Evolutionary conservation across 148 eudicot species (phyloP).

Genomic region (Vaccinium corymbosum): DNA sequence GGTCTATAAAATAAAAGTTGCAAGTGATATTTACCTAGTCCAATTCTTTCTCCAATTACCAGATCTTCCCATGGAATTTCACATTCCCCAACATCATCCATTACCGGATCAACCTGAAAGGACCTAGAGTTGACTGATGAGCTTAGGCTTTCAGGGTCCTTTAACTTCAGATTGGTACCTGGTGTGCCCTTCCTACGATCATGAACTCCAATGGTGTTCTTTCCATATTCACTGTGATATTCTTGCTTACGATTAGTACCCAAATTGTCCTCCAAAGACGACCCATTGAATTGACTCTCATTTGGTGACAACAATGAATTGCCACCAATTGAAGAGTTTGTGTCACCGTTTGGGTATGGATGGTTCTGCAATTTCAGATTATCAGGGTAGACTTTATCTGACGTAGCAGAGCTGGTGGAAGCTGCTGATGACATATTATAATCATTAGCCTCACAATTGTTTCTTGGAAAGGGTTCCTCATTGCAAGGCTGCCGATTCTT

Average conservation of each 20-base stretch:
- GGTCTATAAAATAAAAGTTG: constrained; percentile 6
- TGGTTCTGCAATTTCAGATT: constrained; percentile 27
- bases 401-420: constrained; percentile 35
- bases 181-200: constrained; percentile 33
- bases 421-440: constrained; percentile 41
- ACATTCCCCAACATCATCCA: constrained; percentile 95
- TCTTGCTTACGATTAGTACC: constrained; percentile 21
- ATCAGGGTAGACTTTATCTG: constrained; percentile 35
- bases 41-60: constrained; percentile 91
- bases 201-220: constrained; percentile 18
- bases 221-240: constrained; percentile 25
- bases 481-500: constrained; percentile 72
- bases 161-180: constrained; percentile 38
- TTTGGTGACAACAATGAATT: constrained; percentile 20
- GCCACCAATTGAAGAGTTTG: constrained; percentile 21
- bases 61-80: constrained; percentile 98
- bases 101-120: constrained; percentile 47
- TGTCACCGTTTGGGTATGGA: constrained; percentile 22
- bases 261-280: constrained; percentile 24
- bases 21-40: constrained; percentile 62
- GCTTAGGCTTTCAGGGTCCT: constrained; percentile 36
- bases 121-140: constrained; percentile 29
- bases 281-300: constrained; percentile 25
- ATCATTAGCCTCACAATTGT: constrained; percentile 34
- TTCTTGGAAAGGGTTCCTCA: constrained; percentile 46